These are phyloP conservation scores for Prinsepia uniflora DNA, from an alignment of 306 rosid species.

Conservation along the genomic window DNA sequence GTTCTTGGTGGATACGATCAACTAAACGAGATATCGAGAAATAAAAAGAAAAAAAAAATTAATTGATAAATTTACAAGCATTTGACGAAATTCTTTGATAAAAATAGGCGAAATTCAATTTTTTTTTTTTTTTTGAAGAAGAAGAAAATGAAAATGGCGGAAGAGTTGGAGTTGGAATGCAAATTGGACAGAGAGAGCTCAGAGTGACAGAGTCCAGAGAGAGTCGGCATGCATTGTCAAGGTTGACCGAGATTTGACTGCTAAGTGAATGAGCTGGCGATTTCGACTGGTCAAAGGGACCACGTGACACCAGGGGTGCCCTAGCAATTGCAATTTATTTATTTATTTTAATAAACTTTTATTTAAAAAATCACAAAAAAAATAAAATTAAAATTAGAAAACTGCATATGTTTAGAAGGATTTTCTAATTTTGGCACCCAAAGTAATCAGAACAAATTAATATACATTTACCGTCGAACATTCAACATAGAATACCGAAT, in stretches of 20 bases:
- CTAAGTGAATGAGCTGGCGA: conserved; percentile 63
- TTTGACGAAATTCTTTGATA: no score
- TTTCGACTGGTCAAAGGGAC: conserved; percentile 50
- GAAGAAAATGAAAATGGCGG: conserved; percentile 8
- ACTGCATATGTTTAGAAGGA: not conserved
- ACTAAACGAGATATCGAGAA: no score
- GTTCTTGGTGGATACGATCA: no score
- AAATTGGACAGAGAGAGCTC: conserved; percentile 9
- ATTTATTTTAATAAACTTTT: no score
- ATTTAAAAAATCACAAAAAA: not conserved
- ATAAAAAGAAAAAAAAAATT: no score
- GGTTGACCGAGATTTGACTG: conserved; percentile 68
- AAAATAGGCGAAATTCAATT: not conserved
- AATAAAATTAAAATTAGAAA: not conserved
- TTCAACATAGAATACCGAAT: no score
- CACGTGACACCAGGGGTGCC: conserved; percentile 42
- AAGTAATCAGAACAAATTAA: not conserved
- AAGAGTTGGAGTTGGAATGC: conserved; percentile 6
- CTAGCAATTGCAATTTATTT: not conserved
- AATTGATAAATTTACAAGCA: no score
- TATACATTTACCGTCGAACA: no score
- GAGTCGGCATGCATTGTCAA: conserved; percentile 40
- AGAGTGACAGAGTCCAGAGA: conserved; percentile 28
- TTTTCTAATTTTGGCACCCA: conserved; percentile 1
- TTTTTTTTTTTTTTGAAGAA: conserved; percentile 15